A percentile compares a stretch with the other conserved stretches of the same genome.
These are phyloP conservation scores for Tilletiaria anomala DNA, from an alignment of 1,284 basidiomycete genomes.

Conservation along the genomic window DNA sequence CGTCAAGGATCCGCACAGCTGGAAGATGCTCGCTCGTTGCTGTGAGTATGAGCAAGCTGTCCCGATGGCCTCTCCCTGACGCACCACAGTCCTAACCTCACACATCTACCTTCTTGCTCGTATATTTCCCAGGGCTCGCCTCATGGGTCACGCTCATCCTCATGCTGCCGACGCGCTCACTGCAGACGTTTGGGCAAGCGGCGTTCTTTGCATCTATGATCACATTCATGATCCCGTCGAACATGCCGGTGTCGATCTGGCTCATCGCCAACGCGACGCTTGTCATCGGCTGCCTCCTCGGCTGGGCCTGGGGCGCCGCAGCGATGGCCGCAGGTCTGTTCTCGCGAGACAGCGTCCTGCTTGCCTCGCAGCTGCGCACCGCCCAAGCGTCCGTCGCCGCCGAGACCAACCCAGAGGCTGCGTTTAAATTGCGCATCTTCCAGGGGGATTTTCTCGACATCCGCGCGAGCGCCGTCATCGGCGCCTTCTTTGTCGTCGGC, in stretches of 20 bases:
- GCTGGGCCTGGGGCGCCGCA: conserved; percentile 61
- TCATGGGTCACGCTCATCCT: conserved; percentile 27
- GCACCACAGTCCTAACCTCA: too few species aligned
- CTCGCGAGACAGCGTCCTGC: conserved; percentile 48
- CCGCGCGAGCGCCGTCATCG: conserved; percentile 48
- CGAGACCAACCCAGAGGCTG: conserved; percentile 29
- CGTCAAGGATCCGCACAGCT: too few species aligned
- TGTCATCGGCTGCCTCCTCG: conserved; percentile 51
- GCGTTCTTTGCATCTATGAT: conserved; percentile 31
- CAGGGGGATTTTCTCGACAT: conserved; percentile 56
- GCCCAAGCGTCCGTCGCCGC: conserved; percentile 37
- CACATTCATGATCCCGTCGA: conserved; percentile 30
- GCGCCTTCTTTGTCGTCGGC: conserved; percentile 56
- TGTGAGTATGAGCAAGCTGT: too few species aligned
- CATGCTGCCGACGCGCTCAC: conserved; percentile 22
- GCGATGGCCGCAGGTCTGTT: conserved; percentile 54
- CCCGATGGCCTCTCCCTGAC: too few species aligned
- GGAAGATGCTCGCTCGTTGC: too few species aligned
- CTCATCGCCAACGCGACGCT: conserved; percentile 45
- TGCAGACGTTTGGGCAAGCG: conserved; percentile 27
- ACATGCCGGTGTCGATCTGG: conserved; percentile 25
- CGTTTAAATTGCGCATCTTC: conserved; percentile 45
- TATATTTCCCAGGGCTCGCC: conserved; percentile 39
- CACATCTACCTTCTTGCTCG: neutral
- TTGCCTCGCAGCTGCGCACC: conserved; percentile 45